A percentile compares a stretch with the other conserved stretches of the same genome.
Evolutionary conservation across 257 asterid genomes (phyloP).

Genomic region (Solanum tacnaense): DNA sequence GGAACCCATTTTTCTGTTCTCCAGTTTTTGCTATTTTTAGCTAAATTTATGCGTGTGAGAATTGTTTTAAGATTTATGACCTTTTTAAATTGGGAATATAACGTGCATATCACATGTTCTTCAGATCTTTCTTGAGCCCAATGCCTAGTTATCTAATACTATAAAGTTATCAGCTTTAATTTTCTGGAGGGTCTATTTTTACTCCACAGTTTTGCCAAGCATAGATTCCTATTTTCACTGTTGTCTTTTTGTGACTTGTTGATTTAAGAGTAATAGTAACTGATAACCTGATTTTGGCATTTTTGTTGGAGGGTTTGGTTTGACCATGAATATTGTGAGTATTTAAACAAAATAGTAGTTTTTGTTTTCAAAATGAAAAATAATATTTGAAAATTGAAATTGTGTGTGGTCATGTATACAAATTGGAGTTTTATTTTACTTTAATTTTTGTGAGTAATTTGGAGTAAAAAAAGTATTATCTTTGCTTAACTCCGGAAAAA

Average conservation of each 20-base stretch:
- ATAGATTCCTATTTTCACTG: neutral
- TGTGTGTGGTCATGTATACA: too few species aligned
- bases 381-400: too few species aligned
- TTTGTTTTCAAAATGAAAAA: neutral
- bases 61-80: neutral
- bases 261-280: neutral
- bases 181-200: neutral
- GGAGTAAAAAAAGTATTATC: neutral
- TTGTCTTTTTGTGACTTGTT: neutral
- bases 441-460: neutral
- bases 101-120: neutral
- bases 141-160: constrained; percentile 1
- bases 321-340: neutral
- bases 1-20: neutral
- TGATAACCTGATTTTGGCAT: neutral
- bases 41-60: neutral
- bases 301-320: neutral
- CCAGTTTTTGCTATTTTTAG: neutral
- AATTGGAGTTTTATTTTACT: neutral
- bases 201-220: neutral
- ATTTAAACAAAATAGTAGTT: neutral
- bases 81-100: neutral
- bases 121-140: constrained; percentile 20
- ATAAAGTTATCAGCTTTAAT: too few species aligned
- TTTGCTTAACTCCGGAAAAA: neutral